Evolutionary conservation across 2,329 filamentous ascomycete species (phyloP).

Genomic region (Drechmeria coniospora): DNA sequence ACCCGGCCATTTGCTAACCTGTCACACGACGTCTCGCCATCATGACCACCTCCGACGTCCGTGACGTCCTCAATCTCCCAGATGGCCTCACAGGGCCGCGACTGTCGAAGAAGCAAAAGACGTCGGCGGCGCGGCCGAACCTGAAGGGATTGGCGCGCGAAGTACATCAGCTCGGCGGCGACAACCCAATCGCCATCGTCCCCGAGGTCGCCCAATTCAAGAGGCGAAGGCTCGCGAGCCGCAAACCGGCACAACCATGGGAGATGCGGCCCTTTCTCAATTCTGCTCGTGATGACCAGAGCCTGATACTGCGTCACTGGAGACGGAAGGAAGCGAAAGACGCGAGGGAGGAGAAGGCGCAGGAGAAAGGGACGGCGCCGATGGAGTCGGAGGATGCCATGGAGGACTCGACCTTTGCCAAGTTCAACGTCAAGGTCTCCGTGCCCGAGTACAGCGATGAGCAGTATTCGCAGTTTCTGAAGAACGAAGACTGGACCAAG

Average conservation of each 20-base stretch:
- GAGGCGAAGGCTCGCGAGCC: constrained; percentile 37
- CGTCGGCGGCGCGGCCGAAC: constrained; percentile 41
- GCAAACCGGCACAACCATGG: constrained; percentile 47
- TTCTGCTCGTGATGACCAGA: constrained; percentile 54
- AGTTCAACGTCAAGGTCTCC: constrained; percentile 71
- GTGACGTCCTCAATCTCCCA: constrained; percentile 74
- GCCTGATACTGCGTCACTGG: constrained; percentile 66
- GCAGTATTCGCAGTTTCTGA: constrained; percentile 64
- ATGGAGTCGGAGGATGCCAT: constrained; percentile 10
- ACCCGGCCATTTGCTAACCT: constrained; percentile 4
- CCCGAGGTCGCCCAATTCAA: constrained; percentile 45
- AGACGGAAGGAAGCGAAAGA: constrained; percentile 39
- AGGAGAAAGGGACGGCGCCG: constrained; percentile 18
- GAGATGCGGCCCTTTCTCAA: constrained; percentile 59
- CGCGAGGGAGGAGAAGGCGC: constrained; percentile 11
- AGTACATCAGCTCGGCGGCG: constrained; percentile 48
- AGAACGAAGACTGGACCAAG: constrained; percentile 68
- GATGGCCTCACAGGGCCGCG: constrained; percentile 35
- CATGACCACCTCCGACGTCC: constrained; percentile 68
- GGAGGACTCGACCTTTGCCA: constrained; percentile 58
- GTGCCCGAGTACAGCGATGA: constrained; percentile 74
- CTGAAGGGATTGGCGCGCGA: constrained; percentile 50
- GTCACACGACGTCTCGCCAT: constrained; percentile 8
- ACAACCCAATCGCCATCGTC: constrained; percentile 52
- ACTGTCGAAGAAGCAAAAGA: constrained; percentile 62